Evolutionary conservation across 345 rosid genomes (phyloP).

Genomic region (Erucastrum elatum): DNA sequence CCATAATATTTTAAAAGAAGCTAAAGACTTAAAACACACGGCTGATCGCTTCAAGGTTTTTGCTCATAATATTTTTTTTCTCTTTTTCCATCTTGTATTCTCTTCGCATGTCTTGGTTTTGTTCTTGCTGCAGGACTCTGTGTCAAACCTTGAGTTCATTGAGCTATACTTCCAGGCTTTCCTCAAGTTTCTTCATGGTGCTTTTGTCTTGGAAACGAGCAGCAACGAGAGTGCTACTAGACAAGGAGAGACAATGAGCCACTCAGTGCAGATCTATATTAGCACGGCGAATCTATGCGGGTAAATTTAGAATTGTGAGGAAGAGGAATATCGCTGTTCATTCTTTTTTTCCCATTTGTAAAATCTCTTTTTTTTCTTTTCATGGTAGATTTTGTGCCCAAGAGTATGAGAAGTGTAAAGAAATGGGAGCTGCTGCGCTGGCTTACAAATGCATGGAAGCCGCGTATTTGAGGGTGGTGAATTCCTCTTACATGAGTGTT

Average conservation of each 20-base stretch:
- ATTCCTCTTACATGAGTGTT: slow-evolving; percentile 62
- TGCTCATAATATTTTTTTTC: too few species aligned
- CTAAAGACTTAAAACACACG: slow-evolving; percentile 82
- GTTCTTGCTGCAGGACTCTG: slow-evolving; percentile 60
- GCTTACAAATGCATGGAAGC: slow-evolving; percentile 98
- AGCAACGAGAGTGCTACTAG: slow-evolving; percentile 65
- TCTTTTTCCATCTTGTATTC: slow-evolving; percentile 17
- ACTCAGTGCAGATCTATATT: slow-evolving; percentile 60
- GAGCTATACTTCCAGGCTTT: slow-evolving; percentile 92
- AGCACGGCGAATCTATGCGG: slow-evolving; percentile 95
- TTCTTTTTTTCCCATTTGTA: slow-evolving; percentile 12
- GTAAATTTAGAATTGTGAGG: slow-evolving; percentile 51
- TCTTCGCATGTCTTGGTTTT: slow-evolving; percentile 16
- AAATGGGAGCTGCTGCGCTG: slow-evolving; percentile 91
- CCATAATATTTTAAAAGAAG: slow-evolving; percentile 80
- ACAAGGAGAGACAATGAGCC: slow-evolving; percentile 69
- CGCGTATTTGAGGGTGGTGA: slow-evolving; percentile 90
- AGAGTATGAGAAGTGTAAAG: slow-evolving; percentile 89
- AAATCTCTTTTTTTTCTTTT: slow-evolving; percentile 8
- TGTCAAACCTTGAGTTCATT: slow-evolving; percentile 60
- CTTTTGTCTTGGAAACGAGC: slow-evolving; percentile 72
- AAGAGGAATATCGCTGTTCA: slow-evolving; percentile 8
- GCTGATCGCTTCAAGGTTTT: slow-evolving; percentile 94
- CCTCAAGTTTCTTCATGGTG: slow-evolving; percentile 90
- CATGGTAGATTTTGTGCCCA: slow-evolving; percentile 80